Percentiles rank a stretch among this genome's conserved stretches.
These are phyloP conservation scores for Oryza nivara DNA, from an alignment of 176 grass and related monocot species.

Conservation along the genomic window DNA sequence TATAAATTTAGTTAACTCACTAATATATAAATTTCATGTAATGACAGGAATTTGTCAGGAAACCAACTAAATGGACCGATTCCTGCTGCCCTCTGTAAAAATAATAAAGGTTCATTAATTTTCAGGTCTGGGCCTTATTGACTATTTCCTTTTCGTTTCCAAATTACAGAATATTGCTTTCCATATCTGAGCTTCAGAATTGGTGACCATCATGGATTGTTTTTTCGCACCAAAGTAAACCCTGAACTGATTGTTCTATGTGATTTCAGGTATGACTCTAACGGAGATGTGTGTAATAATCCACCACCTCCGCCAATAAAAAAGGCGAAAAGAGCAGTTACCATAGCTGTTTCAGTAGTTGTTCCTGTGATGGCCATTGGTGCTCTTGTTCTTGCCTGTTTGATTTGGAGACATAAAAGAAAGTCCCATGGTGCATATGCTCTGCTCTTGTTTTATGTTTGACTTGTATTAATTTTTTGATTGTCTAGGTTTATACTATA, in stretches of 20 bases:
- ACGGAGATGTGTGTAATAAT: not conserved
- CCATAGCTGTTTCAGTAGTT: constrained; percentile 8
- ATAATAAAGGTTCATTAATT: not conserved
- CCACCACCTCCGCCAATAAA: not conserved
- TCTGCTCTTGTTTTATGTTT: no score
- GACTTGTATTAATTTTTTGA: not conserved
- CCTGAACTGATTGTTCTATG: not conserved
- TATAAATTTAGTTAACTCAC: no score
- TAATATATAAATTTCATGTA: no score
- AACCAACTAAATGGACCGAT: constrained; percentile 21
- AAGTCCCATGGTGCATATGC: not conserved
- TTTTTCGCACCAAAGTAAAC: not conserved
- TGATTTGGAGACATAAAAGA: not conserved
- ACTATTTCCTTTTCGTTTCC: not conserved
- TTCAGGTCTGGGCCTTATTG: not conserved
- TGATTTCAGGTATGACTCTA: not conserved
- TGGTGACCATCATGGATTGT: not conserved
- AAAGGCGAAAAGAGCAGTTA: not conserved
- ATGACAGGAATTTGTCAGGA: constrained; percentile 42
- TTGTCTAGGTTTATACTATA: not conserved
- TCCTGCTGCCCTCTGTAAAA: no score
- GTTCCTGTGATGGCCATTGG: constrained; percentile 3
- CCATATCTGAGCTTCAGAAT: no score
- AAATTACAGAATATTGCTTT: not conserved
- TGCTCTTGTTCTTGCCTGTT: not conserved